A percentile compares a stretch with the other conserved stretches of the same genome.
Evolutionary conservation across 169 alveolate species (phyloP).

Genomic region (Babesia divergens): DNA sequence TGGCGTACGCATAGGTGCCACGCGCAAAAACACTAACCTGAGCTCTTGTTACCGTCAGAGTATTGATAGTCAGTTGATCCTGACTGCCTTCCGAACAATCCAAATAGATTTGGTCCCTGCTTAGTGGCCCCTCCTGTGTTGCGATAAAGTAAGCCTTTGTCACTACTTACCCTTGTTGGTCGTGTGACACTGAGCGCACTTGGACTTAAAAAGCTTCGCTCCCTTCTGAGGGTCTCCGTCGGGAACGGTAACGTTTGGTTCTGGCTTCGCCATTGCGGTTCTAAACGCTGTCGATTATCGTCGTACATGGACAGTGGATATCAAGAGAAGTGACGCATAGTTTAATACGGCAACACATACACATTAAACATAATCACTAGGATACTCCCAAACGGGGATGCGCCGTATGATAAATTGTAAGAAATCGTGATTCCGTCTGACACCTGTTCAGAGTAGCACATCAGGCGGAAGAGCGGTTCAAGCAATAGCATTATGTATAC

Average conservation of each 20-base stretch:
- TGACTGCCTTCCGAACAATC: constrained; percentile 85
- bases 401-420: too few relatives aligned
- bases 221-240: constrained; percentile 88
- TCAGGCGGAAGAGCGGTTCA: too few relatives aligned
- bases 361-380: too few relatives aligned
- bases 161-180: constrained; percentile 74
- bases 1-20: neutral
- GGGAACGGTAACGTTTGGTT: constrained; percentile 88
- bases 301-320: too few relatives aligned
- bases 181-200: constrained; percentile 93
- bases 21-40: constrained; percentile 51
- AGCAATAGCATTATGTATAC: too few relatives aligned
- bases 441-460: too few relatives aligned
- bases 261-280: constrained; percentile 76
- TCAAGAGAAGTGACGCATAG: too few relatives aligned
- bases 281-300: too few relatives aligned
- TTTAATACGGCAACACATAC: too few relatives aligned
- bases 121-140: constrained; percentile 84
- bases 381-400: too few relatives aligned
- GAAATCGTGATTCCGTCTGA: too few relatives aligned
- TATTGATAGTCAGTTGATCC: constrained; percentile 85
- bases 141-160: neutral
- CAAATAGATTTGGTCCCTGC: constrained; percentile 85
- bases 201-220: constrained; percentile 86
- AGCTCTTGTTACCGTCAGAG: constrained; percentile 87